Base-by-base conservation (phyloP, 192 early-diverging fungal genomes). In the Jimgerdemannia flammicorona region DNA sequence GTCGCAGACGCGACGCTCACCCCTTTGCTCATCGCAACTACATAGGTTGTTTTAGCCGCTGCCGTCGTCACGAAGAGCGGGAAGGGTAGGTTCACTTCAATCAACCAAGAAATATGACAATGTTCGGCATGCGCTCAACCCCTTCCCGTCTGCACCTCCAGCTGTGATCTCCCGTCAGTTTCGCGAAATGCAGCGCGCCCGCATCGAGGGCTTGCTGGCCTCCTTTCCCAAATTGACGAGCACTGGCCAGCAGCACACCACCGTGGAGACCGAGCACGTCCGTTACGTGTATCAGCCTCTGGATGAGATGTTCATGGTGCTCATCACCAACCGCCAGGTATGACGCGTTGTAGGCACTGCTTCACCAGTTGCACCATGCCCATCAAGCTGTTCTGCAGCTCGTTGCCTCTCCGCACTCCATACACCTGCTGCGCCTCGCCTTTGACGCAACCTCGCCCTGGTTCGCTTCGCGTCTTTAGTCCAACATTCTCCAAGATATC, bases 231-330 rank as follows among this genome's bases (percentile, higher is more conserved):
- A 98, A 86, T 87, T 99, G 67, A 94, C 98, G 76, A 92, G 91
- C 67, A 81, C 91, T 7, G 90, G 89, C 20, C 92, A 98, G 76
- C 97, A 99, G 84, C 96, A 98, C 79, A 98, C 98, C 40, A 98
- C 95, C 39, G 92, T 98, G 40, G 97, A 99, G 78, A 98, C 98
- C 0, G 98, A 99, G 40, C 85, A 94, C 71, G 94, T 99, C 41
- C 94, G 98, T 67, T 99, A 96, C 83, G 95, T 99, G 63, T 99
- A 99, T 86, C 98, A 99, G 83, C 97, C 97, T 10, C 87, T 99
- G 42, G 98, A 98, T 63, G 93, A 97, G 4, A 91, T 98, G 67
- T 99, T 93, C 73, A 90, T 96, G 78, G 95, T 99, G 40, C 88
- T 99, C n/a, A 93, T 99, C 72, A 99, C 98, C 72, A 97, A 94